Base-by-base conservation (phyloP, 345 rosid genomes). In the Eucalyptus cloeziana region DNA sequence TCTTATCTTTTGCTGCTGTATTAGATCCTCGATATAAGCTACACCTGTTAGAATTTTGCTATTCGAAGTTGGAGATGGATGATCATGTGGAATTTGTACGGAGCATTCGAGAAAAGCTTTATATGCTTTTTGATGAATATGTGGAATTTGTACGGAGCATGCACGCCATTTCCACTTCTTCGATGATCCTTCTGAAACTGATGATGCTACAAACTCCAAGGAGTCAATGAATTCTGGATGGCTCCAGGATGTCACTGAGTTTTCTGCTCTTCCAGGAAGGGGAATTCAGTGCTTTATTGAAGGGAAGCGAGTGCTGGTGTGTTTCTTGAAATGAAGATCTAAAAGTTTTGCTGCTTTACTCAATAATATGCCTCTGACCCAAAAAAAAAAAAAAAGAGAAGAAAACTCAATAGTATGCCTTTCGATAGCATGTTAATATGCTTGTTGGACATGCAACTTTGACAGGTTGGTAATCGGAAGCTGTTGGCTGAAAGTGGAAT, bases 141-240 rank as follows among this genome's bases (percentile, higher is more conserved):
- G n/a, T n/a, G n/a, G n/a, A n/a, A n/a, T n/a, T n/a, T n/a, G n/a
- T n/a, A n/a, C n/a, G 92, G 99, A 93, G 33, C 93, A 97, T 90
- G 98, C 99, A 49, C 94, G 95, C 10, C 99, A 98, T 92, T 98
- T 96, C 91, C 99, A 96, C 91, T 97, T 96, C 92, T 94, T 97
- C 88, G 97, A 98, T 52, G 96, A 93, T 92, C 88, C 97, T 60
- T 90, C 94, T 62, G 40, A 88, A 87, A 86, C 90, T 7, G 89
- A 91, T 19, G 94, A 93, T 56, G 90, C 92, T 15, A 91, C 92
- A 89, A 92, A 88, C 92, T 89, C 81, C 87, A 91, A 89, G 86
- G 92, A 90, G 87, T 90, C 94, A 43, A 44, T 13, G 86, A 67
- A 22, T 90, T 90, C 97, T 92, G 95, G 95, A 87, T 98, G 99